These are phyloP conservation scores for Vachellia collinsii DNA, from an alignment of 306 rosid genomes.

Conservation along the genomic window DNA sequence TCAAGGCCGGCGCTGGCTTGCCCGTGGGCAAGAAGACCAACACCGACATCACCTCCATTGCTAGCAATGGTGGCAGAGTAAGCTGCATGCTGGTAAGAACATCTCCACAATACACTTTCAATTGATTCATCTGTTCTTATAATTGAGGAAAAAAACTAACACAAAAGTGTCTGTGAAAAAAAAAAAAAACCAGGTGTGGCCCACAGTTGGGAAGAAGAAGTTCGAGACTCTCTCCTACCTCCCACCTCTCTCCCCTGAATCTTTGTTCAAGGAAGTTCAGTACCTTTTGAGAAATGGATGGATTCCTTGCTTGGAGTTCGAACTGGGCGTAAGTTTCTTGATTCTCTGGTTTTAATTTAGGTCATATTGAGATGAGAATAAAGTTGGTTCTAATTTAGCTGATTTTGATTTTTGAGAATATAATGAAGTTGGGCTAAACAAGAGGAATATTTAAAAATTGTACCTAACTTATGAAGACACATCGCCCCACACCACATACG, in stretches of 20 bases:
- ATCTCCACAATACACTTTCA: neutral
- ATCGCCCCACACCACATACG: too few species aligned
- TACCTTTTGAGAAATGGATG: conserved; percentile 66
- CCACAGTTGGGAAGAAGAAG: conserved; percentile 62
- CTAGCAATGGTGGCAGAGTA: neutral
- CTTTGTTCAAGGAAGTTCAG: conserved; percentile 55
- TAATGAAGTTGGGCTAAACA: too few species aligned
- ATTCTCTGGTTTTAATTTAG: too few species aligned
- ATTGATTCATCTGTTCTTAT: neutral
- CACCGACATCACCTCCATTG: conserved; percentile 8
- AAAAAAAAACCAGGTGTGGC: conserved; percentile 71
- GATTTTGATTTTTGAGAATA: too few species aligned
- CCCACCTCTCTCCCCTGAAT: neutral
- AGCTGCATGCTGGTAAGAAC: neutral
- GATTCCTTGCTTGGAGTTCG: conserved; percentile 88
- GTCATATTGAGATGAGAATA: too few species aligned
- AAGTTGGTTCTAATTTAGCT: too few species aligned
- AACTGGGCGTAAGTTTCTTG: conserved; percentile 41
- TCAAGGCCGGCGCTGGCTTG: neutral
- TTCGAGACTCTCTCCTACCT: conserved; percentile 96
- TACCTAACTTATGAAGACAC: too few species aligned
- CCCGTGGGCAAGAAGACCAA: neutral
- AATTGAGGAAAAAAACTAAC: neutral
- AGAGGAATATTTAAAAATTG: too few species aligned
- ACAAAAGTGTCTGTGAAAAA: neutral